Conservation (phyloP, 2,329 filamentous ascomycete genomes). For the Cladosporium sp. region DNA sequence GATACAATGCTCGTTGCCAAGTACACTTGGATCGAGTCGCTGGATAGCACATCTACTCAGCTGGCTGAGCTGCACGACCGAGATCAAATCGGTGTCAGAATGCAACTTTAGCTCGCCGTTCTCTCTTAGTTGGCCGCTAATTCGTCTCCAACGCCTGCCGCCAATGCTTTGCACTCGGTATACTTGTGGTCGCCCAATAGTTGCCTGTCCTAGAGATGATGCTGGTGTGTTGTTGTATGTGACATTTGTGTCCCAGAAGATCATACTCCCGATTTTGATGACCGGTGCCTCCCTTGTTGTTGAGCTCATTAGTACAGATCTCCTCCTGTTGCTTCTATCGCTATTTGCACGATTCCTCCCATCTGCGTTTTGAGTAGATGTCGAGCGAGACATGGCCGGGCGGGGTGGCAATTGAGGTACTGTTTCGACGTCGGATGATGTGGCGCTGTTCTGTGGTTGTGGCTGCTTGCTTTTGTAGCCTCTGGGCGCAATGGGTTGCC, state of each 20-base stretch:
- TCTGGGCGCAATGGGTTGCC: conserved; percentile 68
- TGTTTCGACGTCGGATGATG: conserved; percentile 20
- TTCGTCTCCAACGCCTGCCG: conserved; percentile 72
- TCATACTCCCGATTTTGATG: conserved; percentile 74
- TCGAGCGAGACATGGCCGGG: conserved; percentile 1
- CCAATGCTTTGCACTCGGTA: conserved; percentile 55
- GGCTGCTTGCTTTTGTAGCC: conserved; percentile 51
- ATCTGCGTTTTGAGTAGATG: background rate
- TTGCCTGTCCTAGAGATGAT: conserved; percentile 16
- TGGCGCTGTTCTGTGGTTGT: conserved; percentile 22
- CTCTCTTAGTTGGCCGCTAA: conserved; percentile 90
- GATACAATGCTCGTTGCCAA: conserved; percentile 91
- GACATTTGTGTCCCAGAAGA: conserved; percentile 72
- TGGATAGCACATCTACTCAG: conserved; percentile 88
- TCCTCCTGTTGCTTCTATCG: conserved; percentile 34
- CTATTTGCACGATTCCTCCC: conserved; percentile 25
- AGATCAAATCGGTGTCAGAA: conserved; percentile 79
- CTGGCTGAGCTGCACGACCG: conserved; percentile 81
- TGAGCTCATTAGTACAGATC: conserved; percentile 41
- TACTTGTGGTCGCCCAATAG: conserved; percentile 41
- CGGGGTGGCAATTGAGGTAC: conserved; percentile 25
- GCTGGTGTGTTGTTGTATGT: conserved; percentile 44
- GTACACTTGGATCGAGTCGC: conserved; percentile 79
- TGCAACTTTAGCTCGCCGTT: conserved; percentile 92
- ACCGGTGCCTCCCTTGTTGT: conserved; percentile 69